Evolutionary conservation across 768 basidiomycete species (phyloP), one percentile per base, ranked within the genome.

Genomic region (Lentinula detonsa): DNA sequence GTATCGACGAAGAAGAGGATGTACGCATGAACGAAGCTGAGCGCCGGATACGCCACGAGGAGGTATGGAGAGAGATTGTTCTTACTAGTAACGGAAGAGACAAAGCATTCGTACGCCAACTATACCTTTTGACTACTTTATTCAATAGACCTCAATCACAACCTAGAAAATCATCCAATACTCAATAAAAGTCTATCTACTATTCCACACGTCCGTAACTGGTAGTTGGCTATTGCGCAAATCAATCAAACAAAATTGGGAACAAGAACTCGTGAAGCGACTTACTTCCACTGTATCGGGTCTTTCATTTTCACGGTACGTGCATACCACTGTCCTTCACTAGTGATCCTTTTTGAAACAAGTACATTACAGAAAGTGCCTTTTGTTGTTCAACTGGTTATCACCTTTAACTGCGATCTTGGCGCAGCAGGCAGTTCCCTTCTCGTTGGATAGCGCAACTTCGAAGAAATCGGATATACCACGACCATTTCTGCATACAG

Each of bases 161-260:
- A 62, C 52, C 28, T 55, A 93, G 91, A 94, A 94, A 92, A 67
- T 93, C 59, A 85, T 94, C 60, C 92, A 94, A 76, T 94, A 93
- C 70, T 81, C 88, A 23, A 83, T 94, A 63, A 84, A 84, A 51
- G 74, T 92, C 55, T 90, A 86, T 70, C 78, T 93, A 39, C 70
- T 89, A 35, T 84, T 91, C 70, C 91, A 94, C 69, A 73, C 74
- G 56, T 77, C 82, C 3, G 51, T 86, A 43, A 75, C 78, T 6
- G 67, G 74, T 33, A 81, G 73, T 59, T 70, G 77, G 39, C 65
- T 87, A 3, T 71, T 88, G 59, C 77, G 82, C 58, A 76, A 75
- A 60, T 70, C 75, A 6, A 72, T 72, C 57, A 79, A 76, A 59
- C 75, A 76, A 11, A 70, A 73, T 67, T 88, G 83, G 82, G 85